Conservation (phyloP, 495 filamentous ascomycete species). For the Podospora conica region DNA sequence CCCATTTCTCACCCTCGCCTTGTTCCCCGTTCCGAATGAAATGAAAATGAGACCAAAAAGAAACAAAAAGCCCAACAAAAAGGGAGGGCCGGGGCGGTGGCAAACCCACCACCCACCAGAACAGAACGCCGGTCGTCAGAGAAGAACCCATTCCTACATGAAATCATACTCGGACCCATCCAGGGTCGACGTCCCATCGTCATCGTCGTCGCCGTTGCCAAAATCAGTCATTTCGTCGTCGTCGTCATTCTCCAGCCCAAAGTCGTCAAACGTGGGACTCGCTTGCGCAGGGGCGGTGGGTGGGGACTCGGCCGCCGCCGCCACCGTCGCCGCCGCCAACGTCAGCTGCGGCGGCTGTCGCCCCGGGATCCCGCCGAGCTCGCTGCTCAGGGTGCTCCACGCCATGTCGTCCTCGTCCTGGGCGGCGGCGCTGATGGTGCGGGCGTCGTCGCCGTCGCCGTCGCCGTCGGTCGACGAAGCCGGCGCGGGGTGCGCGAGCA, state of each 20-base stretch:
- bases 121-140: background rate
- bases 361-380: background rate
- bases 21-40: background rate
- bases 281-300: background rate
- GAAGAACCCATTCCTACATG: background rate
- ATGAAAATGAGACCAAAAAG: background rate
- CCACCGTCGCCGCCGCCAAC: background rate
- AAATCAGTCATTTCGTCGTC: background rate
- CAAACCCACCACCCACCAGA: background rate
- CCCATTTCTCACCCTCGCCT: background rate
- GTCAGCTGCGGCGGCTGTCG: background rate
- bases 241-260: background rate
- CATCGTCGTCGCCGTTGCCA: slow-evolving; percentile 6
- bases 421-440: background rate
- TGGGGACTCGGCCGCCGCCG: background rate
- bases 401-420: slow-evolving; percentile 3
- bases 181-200: slow-evolving; percentile 20
- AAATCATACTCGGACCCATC: slow-evolving; percentile 18
- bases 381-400: background rate
- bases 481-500: slow-evolving; percentile 20
- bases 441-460: slow-evolving; percentile 5
- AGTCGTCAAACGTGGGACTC: slow-evolving; percentile 1
- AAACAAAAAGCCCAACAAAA: background rate
- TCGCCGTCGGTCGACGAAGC: slow-evolving; percentile 20
- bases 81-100: too few species aligned